Evolutionary conservation across 805 yeast species (phyloP).

Genomic region (Lachancea sp.): DNA sequence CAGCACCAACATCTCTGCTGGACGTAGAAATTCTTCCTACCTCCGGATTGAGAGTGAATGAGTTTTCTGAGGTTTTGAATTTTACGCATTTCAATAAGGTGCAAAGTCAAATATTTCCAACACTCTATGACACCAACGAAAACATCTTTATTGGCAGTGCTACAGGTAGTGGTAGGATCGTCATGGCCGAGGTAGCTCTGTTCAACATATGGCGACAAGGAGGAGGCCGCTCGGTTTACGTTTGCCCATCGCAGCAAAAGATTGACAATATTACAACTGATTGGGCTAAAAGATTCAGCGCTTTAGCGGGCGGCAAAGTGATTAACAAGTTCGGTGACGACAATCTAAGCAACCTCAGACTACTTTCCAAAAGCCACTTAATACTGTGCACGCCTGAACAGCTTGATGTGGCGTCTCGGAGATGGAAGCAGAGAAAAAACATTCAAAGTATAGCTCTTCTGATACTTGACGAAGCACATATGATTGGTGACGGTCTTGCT

Average conservation of each 20-base stretch:
- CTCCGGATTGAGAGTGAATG: conserved; percentile 42
- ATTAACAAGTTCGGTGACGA: conserved; percentile 53
- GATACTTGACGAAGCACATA: conserved; percentile 69
- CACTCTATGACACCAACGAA: conserved; percentile 51
- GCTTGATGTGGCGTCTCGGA: conserved; percentile 63
- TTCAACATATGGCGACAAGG: conserved; percentile 65
- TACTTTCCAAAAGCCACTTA: conserved; percentile 57
- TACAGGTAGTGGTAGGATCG: conserved; percentile 72
- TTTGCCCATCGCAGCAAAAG: conserved; percentile 56
- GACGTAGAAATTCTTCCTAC: conserved; percentile 41
- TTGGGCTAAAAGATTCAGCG: conserved; percentile 50
- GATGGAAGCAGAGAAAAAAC: conserved; percentile 76
- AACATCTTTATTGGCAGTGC: conserved; percentile 63
- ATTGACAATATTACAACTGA: conserved; percentile 40
- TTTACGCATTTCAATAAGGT: conserved; percentile 59
- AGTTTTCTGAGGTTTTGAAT: conserved; percentile 40
- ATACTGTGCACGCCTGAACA: conserved; percentile 74
- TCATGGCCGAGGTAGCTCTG: conserved; percentile 65
- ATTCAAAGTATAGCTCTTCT: conserved; percentile 62
- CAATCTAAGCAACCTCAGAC: conserved; percentile 44
- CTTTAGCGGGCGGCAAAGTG: conserved; percentile 49
- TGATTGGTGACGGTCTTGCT: conserved; percentile 46
- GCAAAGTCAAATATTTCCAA: conserved; percentile 65
- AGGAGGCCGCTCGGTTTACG: conserved; percentile 63
- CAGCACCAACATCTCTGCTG: conserved; percentile 21